Conservation (phyloP, 257 asterid species). For the Ligustrum vulgare region DNA sequence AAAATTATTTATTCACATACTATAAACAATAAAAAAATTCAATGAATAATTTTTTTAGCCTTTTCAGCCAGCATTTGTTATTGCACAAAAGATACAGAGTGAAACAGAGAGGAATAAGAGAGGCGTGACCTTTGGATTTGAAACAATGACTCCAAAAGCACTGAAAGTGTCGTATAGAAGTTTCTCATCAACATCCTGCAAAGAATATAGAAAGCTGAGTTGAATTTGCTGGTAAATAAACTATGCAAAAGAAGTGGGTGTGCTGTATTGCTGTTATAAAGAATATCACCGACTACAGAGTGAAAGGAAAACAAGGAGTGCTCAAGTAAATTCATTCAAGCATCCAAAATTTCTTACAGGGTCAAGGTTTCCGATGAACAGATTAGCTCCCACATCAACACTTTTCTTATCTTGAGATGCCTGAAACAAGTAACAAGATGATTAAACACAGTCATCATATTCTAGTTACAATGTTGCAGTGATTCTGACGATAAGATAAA, state of each 20-base stretch:
- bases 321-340: conserved; percentile 3
- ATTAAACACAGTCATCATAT: not conserved
- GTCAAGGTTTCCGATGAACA: conserved; percentile 93
- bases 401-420: conserved; percentile 98
- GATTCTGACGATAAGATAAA: not conserved
- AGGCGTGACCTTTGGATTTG: conserved; percentile 79
- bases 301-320: not conserved
- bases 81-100: conserved; percentile 5
- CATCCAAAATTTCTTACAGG: conserved; percentile 59
- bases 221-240: not conserved
- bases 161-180: conserved; percentile 92
- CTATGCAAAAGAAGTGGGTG: not conserved
- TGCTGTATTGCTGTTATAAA: not conserved
- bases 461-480: not conserved
- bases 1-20: not conserved
- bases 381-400: conserved; percentile 97
- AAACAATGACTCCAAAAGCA: conserved; percentile 93
- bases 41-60: not conserved
- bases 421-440: conserved; percentile 34
- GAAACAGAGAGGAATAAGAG: not conserved
- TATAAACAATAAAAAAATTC: not conserved
- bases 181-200: conserved; percentile 97
- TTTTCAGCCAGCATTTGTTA: conserved; percentile 1
- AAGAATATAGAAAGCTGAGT: conserved; percentile 19
- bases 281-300: not conserved